Base-by-base conservation (phyloP, 345 rosid genomes). In the Limnanthes douglasii region DNA sequence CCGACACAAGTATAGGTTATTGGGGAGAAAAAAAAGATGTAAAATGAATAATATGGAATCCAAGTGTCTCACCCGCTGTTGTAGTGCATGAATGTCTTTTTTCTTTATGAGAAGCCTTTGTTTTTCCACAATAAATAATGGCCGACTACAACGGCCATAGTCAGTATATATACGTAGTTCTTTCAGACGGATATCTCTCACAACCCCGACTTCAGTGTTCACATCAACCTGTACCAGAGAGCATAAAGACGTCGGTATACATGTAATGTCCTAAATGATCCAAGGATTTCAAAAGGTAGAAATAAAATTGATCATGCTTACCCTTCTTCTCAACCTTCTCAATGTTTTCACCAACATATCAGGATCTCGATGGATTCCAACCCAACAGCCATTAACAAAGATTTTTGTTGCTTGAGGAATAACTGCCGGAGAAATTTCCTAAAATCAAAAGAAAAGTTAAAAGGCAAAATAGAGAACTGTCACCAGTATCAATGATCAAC, bases 131-230 rank as follows among this genome's bases (percentile, higher is more conserved):
- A 90, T 90, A 46, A 90, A 90, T 24, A 90, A 52, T 4, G 98
- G 95, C 22, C 95, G 92, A 60, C 98, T 90, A 60, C 95, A 90
- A 33, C 98, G 95, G 10, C 98, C 98, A 53, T 90, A 90, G 47
- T 90, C 98, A 17, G 98, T 90, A 47, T 90, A 84, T 34, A 90
- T 90, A 15, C 86, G 71, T 27, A 90, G 63, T 61, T 90, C 98
- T 54, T 73, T 79, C 47, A 84, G 64, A 34, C 79, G 78, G 21
- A 79, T 77, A 51, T 90, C 98, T 75, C 95, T 70, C 31, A 84
- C 98, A 13, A 90, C 94, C n/a, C 98, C 86, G 46, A 90, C 98
- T 65, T 90, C 98, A 24, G 94, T 74, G 62, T 90, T 84, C 31
- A 84, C 94, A 61, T 74, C 98, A 68, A 77, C 93, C 98, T 90